These are phyloP conservation scores for Boletus rex-veris DNA, from an alignment of 768 basidiomycete species.

Conservation along the genomic window DNA sequence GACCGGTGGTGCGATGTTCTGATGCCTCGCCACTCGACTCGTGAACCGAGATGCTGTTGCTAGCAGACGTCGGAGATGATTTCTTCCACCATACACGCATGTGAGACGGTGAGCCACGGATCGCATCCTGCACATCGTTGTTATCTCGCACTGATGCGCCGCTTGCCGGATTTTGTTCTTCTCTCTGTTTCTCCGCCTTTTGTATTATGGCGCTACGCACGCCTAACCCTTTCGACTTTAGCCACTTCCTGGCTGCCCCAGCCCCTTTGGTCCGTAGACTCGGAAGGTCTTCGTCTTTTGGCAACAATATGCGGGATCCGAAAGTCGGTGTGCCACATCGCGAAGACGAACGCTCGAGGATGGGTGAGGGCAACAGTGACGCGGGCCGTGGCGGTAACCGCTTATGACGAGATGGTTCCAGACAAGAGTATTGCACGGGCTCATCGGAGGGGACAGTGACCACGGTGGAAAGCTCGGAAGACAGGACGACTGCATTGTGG, in stretches of 20 bases:
- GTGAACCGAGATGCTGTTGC: slow-evolving; percentile 10
- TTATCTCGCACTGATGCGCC: background rate
- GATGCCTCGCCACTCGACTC: slow-evolving; percentile 7
- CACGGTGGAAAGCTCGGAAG: slow-evolving; percentile 16
- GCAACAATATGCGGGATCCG: slow-evolving; percentile 44
- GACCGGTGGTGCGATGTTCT: slow-evolving; percentile 3
- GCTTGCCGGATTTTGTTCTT: slow-evolving; percentile 8
- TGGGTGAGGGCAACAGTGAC: slow-evolving; percentile 21
- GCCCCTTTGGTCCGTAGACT: slow-evolving; percentile 11
- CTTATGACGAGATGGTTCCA: slow-evolving; percentile 7
- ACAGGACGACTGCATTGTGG: slow-evolving; percentile 18
- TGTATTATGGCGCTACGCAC: slow-evolving; percentile 23
- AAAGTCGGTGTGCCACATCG: slow-evolving; percentile 62
- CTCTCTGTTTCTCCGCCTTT: slow-evolving; percentile 23
- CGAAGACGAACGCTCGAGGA: slow-evolving; percentile 45
- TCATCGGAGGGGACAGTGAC: slow-evolving; percentile 10
- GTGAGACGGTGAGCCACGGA: slow-evolving; percentile 13
- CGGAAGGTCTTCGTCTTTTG: slow-evolving; percentile 25
- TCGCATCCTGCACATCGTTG: slow-evolving; percentile 2
- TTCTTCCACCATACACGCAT: slow-evolving; percentile 33
- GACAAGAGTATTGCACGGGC: background rate
- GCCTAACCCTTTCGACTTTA: slow-evolving; percentile 29
- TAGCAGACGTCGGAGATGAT: slow-evolving; percentile 11
- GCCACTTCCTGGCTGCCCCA: slow-evolving; percentile 23
- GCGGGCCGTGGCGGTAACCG: slow-evolving; percentile 1